Percentiles rank a stretch among this genome's conserved stretches.
phyloP scores from a whole-genome alignment of 108 stramenopile genomes.

The Cylindrotheca closterium region DNA sequence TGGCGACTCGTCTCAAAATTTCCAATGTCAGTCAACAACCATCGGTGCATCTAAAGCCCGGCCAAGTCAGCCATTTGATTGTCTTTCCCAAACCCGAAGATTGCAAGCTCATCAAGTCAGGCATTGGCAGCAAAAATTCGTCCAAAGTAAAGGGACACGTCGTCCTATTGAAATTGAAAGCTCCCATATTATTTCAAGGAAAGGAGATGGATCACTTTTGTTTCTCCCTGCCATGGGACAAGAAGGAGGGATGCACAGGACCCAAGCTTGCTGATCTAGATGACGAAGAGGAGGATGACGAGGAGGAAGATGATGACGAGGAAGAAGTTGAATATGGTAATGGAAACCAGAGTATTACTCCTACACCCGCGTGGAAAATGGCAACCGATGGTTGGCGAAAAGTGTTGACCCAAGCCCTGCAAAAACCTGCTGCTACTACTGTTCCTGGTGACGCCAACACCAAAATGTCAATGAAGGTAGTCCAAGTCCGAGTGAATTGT shows the following conservation, averaged over 20 bases:
- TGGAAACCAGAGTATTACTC: background rate
- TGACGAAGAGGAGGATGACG: background rate
- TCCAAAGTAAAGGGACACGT: conserved; percentile 11
- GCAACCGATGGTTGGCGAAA: conserved; percentile 15
- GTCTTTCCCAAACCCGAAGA: conserved; percentile 77
- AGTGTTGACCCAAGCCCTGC: conserved; percentile 10
- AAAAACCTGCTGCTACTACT: background rate
- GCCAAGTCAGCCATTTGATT: conserved; percentile 35
- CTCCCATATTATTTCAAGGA: conserved; percentile 33
- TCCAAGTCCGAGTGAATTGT: background rate
- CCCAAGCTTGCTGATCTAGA: conserved; percentile 2
- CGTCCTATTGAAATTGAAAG: conserved; percentile 12
- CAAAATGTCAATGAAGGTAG: background rate
- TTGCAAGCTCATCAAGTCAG: conserved; percentile 42
- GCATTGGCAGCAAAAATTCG: conserved; percentile 17
- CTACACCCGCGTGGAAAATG: too few species aligned
- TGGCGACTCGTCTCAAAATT: conserved; percentile 37
- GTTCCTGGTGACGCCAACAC: background rate
- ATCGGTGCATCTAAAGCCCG: background rate
- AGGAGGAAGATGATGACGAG: conserved; percentile 8
- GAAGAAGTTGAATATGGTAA: background rate
- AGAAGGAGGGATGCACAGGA: conserved; percentile 10
- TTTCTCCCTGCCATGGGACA: conserved; percentile 53
- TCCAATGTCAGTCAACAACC: conserved; percentile 27
- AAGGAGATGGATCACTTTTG: conserved; percentile 55